A percentile compares a stretch with the other conserved stretches of the same genome.
phyloP scores from a whole-genome alignment of 2,329 filamentous ascomycete genomes.

The Fusarium dimerum region DNA sequence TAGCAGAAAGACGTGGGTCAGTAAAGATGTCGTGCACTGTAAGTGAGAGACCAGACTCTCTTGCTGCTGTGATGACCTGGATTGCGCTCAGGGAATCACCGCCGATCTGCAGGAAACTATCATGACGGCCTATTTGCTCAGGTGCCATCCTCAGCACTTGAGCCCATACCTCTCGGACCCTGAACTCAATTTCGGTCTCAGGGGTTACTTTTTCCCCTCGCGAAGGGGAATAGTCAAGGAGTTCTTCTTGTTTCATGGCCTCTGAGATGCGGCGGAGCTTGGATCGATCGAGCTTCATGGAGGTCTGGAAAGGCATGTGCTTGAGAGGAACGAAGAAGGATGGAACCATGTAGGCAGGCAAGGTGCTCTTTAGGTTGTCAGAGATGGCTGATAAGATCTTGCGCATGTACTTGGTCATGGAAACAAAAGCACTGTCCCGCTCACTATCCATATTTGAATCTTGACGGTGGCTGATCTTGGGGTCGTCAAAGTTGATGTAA shows the following conservation, averaged over 20 bases:
- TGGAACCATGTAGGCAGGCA: conserved; percentile 28
- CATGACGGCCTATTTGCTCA: conserved; percentile 6
- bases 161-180: too few species aligned
- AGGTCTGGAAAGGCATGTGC: conserved; percentile 12
- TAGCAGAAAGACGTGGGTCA: conserved; percentile 3
- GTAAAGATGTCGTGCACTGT: conserved; percentile 22
- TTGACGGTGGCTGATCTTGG: too few species aligned
- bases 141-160: conserved; percentile 18
- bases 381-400: too few species aligned
- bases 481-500: too few species aligned
- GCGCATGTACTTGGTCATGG: too few species aligned
- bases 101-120: conserved; percentile 28
- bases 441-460: too few species aligned
- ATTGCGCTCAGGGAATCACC: conserved; percentile 32
- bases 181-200: too few species aligned
- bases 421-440: too few species aligned
- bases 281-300: conserved; percentile 25
- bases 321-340: conserved; percentile 12
- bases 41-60: conserved; percentile 9
- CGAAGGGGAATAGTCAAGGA: not conserved
- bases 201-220: too few species aligned
- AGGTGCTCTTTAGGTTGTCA: too few species aligned
- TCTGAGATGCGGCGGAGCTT: conserved; percentile 28
- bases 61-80: conserved; percentile 8
- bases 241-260: conserved; percentile 31